Conservation (phyloP, 2,329 filamentous ascomycete species). For the Cryphonectria radicalis region DNA sequence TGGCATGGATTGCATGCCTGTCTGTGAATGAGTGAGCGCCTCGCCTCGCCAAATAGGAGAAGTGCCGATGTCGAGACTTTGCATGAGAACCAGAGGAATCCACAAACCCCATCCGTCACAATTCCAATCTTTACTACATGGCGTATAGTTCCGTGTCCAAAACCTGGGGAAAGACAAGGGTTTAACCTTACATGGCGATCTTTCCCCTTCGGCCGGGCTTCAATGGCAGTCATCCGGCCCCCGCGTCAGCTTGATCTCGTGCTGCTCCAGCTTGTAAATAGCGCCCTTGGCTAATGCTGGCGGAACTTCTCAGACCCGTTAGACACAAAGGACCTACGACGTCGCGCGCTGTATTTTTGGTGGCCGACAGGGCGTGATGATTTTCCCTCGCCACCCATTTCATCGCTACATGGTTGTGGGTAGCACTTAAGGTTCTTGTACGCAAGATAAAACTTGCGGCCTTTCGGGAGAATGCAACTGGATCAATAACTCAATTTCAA, state of each 20-base stretch:
- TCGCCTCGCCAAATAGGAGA: constrained; percentile 26
- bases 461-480: neutral
- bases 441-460: neutral
- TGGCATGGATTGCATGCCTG: neutral
- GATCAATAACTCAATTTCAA: neutral
- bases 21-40: neutral
- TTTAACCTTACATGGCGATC: neutral
- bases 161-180: constrained; percentile 24
- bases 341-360: neutral
- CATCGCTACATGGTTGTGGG: neutral
- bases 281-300: constrained; percentile 21
- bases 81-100: neutral
- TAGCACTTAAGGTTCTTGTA: neutral
- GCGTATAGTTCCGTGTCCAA: neutral
- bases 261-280: constrained; percentile 27
- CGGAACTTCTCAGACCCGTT: constrained; percentile 8
- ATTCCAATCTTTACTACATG: constrained; percentile 5
- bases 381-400: neutral
- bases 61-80: constrained; percentile 20
- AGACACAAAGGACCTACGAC: constrained; percentile 22
- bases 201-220: neutral
- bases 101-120: neutral
- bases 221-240: constrained; percentile 1
- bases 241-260: constrained; percentile 9
- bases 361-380: neutral